These are phyloP conservation scores for Lepidium campestre DNA, from an alignment of 441 rosid species.

Conservation along the genomic window DNA sequence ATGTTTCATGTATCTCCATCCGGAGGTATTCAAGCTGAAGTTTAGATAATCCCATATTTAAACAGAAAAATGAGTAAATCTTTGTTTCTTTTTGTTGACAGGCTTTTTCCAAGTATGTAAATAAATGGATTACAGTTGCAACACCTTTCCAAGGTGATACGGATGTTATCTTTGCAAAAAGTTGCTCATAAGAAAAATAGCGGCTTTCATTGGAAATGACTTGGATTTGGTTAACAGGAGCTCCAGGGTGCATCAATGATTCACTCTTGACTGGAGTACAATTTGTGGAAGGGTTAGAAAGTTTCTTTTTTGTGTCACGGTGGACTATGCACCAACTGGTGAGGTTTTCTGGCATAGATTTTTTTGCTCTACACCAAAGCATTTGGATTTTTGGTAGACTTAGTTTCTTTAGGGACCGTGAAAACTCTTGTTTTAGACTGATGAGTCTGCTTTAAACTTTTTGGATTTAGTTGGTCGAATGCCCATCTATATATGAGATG, in stretches of 20 bases:
- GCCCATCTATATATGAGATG: conserved; percentile 91
- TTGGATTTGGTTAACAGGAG: conserved; percentile 47
- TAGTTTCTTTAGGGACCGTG: neutral
- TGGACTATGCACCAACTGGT: conserved; percentile 98
- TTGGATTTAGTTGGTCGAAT: conserved; percentile 63
- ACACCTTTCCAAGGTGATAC: conserved; percentile 84
- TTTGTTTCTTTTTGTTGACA: conserved; percentile 26
- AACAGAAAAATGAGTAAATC: neutral
- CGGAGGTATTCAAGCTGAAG: conserved; percentile 38
- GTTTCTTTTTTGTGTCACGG: conserved; percentile 78
- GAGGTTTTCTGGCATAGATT: neutral
- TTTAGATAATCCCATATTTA: neutral
- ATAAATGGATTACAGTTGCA: conserved; percentile 83
- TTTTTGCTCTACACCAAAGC: neutral
- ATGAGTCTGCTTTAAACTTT: neutral
- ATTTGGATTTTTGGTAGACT: neutral
- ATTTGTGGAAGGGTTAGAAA: conserved; percentile 83
- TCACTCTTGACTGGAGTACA: conserved; percentile 86
- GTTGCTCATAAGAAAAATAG: neutral
- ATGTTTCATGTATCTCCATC: conserved; percentile 69
- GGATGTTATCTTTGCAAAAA: neutral
- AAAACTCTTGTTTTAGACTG: conserved; percentile 4
- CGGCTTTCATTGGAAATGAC: neutral
- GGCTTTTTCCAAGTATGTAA: conserved; percentile 71
- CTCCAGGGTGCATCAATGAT: conserved; percentile 86